phyloP scores from a whole-genome alignment of 2,329 filamentous ascomycete genomes.

The Geosmithia flava region DNA sequence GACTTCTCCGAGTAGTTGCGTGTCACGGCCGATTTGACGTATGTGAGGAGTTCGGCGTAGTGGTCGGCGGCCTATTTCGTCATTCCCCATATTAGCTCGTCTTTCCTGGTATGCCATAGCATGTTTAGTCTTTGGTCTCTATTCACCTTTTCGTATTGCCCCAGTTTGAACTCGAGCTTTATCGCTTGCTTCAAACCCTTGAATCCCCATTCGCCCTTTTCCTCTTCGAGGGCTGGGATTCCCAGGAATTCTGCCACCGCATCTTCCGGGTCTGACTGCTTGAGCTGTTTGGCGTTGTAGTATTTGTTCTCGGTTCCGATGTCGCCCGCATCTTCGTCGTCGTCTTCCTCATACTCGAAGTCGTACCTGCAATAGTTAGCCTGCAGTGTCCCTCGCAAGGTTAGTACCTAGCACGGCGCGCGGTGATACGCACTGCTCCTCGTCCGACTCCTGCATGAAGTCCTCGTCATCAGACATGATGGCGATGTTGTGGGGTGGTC shows the following conservation, averaged over 20 bases:
- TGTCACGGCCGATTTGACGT: constrained; percentile 92
- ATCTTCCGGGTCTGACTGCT: constrained; percentile 72
- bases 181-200: constrained; percentile 97
- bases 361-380: constrained; percentile 49
- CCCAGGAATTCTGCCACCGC: constrained; percentile 89
- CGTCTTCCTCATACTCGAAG: constrained; percentile 92
- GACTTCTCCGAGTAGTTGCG: constrained; percentile 98
- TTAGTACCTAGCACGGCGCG: background rate
- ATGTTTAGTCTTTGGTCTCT: background rate
- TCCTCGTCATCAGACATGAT: constrained; percentile 39
- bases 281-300: constrained; percentile 98
- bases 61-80: constrained; percentile 66
- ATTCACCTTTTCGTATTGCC: constrained; percentile 66
- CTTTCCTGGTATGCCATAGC: background rate
- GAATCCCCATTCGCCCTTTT: constrained; percentile 98
- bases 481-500: background rate
- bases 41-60: constrained; percentile 89
- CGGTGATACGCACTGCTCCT: constrained; percentile 23
- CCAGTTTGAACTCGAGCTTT: constrained; percentile 90
- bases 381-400: constrained; percentile 5
- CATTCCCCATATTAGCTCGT: background rate
- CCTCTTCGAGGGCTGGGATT: constrained; percentile 69
- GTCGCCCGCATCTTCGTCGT: constrained; percentile 77
- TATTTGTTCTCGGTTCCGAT: constrained; percentile 99
- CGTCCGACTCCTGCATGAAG: constrained; percentile 35